phyloP scores from a whole-genome alignment of 306 rosid species.

The Trifolium dubium region DNA sequence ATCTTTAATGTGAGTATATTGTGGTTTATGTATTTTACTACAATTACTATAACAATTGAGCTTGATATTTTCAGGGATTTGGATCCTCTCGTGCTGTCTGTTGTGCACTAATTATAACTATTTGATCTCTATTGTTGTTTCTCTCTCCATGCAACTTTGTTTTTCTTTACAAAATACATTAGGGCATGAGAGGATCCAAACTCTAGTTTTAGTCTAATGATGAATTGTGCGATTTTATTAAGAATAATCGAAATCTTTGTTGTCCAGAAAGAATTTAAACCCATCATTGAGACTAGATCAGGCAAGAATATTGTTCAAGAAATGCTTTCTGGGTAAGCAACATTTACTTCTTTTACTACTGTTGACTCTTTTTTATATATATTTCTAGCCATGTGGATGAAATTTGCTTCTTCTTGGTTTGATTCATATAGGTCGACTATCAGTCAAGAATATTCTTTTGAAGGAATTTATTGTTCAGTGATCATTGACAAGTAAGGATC shows the following conservation, averaged over 20 bases:
- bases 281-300: conserved; percentile 64
- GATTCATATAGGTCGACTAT: conserved; percentile 55
- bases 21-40: no score
- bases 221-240: neutral
- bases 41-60: no score
- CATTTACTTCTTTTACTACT: neutral
- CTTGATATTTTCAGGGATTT: no score
- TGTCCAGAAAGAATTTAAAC: conserved; percentile 70
- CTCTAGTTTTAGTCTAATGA: neutral
- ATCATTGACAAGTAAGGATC: conserved; percentile 70
- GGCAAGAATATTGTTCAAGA: conserved; percentile 61
- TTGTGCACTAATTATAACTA: no score
- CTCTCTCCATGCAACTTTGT: no score
- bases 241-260: neutral
- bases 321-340: conserved; percentile 78
- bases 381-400: neutral
- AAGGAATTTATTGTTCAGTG: conserved; percentile 79
- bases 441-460: conserved; percentile 61
- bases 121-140: no score
- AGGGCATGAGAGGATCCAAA: no score
- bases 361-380: no score
- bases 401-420: neutral
- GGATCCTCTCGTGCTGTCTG: no score
- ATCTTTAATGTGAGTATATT: conserved; percentile 71
- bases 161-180: no score